A percentile compares a stretch with the other conserved stretches of the same genome.
Evolutionary conservation across 1,284 basidiomycete species (phyloP).

Genomic region (Stygiomarasmius scandens): DNA sequence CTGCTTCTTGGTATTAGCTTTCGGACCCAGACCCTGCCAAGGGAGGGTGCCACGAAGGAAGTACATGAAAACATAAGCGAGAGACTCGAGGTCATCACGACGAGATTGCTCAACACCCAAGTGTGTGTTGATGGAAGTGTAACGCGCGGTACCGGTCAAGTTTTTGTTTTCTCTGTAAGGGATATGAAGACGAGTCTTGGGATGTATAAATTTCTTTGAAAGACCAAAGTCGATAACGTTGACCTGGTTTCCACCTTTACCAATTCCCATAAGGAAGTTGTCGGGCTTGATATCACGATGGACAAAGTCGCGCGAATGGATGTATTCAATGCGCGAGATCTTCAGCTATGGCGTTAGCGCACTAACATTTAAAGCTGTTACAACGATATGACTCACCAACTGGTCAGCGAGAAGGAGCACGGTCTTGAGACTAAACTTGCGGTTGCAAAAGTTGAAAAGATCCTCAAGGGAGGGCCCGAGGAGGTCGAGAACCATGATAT

Average conservation of each 20-base stretch:
- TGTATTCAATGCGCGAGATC: constrained; percentile 99
- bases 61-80: constrained; percentile 98
- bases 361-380: constrained; percentile 12
- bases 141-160: constrained; percentile 96
- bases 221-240: constrained; percentile 99
- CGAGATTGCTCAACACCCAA: constrained; percentile 96
- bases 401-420: constrained; percentile 97
- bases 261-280: constrained; percentile 99
- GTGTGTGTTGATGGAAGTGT: constrained; percentile 99
- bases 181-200: constrained; percentile 99
- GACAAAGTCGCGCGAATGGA: constrained; percentile 99
- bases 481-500: constrained; percentile 98
- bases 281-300: constrained; percentile 99
- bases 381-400: constrained; percentile 60
- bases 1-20: constrained; percentile 99
- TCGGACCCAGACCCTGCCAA: constrained; percentile 98
- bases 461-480: constrained; percentile 98
- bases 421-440: constrained; percentile 97
- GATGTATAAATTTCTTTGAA: constrained; percentile 99
- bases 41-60: constrained; percentile 95
- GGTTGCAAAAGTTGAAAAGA: constrained; percentile 99
- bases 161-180: constrained; percentile 99
- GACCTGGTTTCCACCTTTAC: constrained; percentile 99
- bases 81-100: constrained; percentile 94
- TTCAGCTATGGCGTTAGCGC: constrained; percentile 35